phyloP scores from a whole-genome alignment of 768 basidiomycete species.

The Aureoboletus auriporus region DNA sequence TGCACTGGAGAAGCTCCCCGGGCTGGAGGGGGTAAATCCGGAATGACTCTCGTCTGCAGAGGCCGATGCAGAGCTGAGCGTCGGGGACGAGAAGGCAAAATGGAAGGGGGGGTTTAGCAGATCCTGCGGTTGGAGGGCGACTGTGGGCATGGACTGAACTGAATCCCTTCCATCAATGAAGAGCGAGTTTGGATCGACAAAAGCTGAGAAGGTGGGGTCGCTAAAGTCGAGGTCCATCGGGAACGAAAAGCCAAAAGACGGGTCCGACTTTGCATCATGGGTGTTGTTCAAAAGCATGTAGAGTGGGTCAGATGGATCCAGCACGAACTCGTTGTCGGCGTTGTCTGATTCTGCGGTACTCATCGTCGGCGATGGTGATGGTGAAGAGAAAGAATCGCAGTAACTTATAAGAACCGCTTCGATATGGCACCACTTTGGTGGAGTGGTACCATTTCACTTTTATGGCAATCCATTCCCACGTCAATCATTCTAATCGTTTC shows the following conservation, averaged over 20 bases:
- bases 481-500: neutral
- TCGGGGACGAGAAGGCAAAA: constrained; percentile 40
- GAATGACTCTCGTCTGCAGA: constrained; percentile 26
- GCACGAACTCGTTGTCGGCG: constrained; percentile 34
- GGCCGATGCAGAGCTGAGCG: constrained; percentile 31
- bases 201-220: constrained; percentile 40
- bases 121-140: constrained; percentile 28
- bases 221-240: constrained; percentile 62
- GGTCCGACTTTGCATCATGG: constrained; percentile 30
- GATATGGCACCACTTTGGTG: constrained; percentile 24
- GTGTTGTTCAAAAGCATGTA: constrained; percentile 53
- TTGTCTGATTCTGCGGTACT: constrained; percentile 9
- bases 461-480: constrained; percentile 26
- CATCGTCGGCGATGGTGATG: constrained; percentile 15
- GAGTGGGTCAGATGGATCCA: constrained; percentile 56
- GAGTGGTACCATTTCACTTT: constrained; percentile 22
- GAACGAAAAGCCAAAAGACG: constrained; percentile 38
- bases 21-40: constrained; percentile 23
- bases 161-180: constrained; percentile 32
- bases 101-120: constrained; percentile 31
- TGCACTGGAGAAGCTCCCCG: constrained; percentile 27
- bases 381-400: neutral
- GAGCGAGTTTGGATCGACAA: constrained; percentile 66
- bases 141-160: constrained; percentile 8
- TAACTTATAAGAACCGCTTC: neutral